Conservation (phyloP, 2,329 filamentous ascomycete species). For the Zymoseptoria passerinii region DNA sequence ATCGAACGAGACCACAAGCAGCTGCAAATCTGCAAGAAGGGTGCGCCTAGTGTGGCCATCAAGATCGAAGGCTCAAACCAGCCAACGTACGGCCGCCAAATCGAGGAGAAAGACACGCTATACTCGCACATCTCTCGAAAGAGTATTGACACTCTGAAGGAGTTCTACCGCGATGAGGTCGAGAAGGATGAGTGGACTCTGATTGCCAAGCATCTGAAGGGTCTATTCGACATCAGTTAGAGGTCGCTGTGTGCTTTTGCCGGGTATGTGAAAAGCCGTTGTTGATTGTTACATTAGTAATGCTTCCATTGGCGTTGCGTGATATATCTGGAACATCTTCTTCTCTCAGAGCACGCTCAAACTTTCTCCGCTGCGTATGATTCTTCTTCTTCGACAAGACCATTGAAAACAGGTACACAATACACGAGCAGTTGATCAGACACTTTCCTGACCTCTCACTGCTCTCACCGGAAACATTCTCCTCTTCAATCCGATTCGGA, state of each 20-base stretch:
- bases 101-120: constrained; percentile 81
- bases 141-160: constrained; percentile 91
- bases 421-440: neutral
- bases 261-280: neutral
- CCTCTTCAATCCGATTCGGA: constrained; percentile 3
- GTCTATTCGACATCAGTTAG: constrained; percentile 63
- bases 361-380: neutral
- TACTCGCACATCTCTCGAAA: constrained; percentile 81
- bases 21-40: constrained; percentile 84
- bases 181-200: constrained; percentile 88
- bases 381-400: neutral
- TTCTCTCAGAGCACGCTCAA: neutral
- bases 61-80: constrained; percentile 95
- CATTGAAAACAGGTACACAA: too few species aligned
- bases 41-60: constrained; percentile 91
- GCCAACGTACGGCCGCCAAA: constrained; percentile 86
- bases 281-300: neutral
- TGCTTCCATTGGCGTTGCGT: neutral
- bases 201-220: constrained; percentile 83
- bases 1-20: constrained; percentile 98
- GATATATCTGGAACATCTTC: neutral
- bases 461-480: neutral
- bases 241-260: neutral
- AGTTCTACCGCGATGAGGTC: constrained; percentile 84
- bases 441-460: neutral